These are phyloP conservation scores for Fusarium sambucinum DNA, from an alignment of 2,329 filamentous ascomycete species.

Conservation along the genomic window DNA sequence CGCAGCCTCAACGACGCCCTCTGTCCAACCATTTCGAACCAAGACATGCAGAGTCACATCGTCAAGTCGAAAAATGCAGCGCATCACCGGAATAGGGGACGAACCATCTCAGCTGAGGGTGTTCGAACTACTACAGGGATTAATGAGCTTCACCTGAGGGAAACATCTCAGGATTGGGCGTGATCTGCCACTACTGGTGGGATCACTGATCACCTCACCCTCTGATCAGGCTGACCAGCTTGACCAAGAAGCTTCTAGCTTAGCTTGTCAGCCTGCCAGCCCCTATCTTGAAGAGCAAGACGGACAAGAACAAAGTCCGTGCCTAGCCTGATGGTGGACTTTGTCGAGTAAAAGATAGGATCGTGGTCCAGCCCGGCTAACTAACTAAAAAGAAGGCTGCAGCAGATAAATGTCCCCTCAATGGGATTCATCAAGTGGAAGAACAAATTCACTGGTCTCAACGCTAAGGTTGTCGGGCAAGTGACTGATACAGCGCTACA, in stretches of 20 bases:
- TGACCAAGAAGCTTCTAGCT: slow-evolving; percentile 16
- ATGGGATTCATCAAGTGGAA: slow-evolving; percentile 25
- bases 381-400: slow-evolving; percentile 9
- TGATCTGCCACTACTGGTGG: slow-evolving; percentile 43
- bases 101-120: slow-evolving; percentile 37
- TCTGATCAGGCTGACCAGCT: slow-evolving; percentile 22
- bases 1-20: slow-evolving; percentile 24
- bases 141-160: slow-evolving; percentile 21
- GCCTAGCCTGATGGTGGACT: slow-evolving; percentile 33
- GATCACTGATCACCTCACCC: slow-evolving; percentile 47
- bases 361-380: slow-evolving; percentile 29
- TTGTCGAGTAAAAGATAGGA: slow-evolving; percentile 31
- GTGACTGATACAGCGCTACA: slow-evolving; percentile 4
- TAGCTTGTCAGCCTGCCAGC: slow-evolving; percentile 14
- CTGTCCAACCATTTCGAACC: slow-evolving; percentile 27
- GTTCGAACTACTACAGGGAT: slow-evolving; percentile 37
- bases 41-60: slow-evolving; percentile 28
- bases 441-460: slow-evolving; percentile 22
- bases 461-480: slow-evolving; percentile 32
- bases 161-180: slow-evolving; percentile 31
- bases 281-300: slow-evolving; percentile 36
- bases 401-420: slow-evolving; percentile 31
- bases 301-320: slow-evolving; percentile 22
- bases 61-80: slow-evolving; percentile 17
- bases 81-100: slow-evolving; percentile 34